Base-by-base conservation (phyloP, 1,284 basidiomycete species). In the Ganoderma lingzhi region DNA sequence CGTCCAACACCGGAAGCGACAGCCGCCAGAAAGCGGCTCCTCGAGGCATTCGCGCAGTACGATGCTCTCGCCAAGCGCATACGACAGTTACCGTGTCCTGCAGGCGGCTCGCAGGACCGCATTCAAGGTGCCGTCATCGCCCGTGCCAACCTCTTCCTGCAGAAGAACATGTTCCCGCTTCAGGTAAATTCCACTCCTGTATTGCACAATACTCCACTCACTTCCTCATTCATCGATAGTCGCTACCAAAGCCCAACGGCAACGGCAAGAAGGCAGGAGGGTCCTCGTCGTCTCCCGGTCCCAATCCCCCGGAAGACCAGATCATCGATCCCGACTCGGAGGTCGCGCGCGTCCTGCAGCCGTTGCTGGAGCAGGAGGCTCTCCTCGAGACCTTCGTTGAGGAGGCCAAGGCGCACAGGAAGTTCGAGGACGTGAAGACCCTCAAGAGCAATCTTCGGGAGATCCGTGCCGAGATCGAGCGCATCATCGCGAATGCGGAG, bases 31-130 rank as follows among this genome's bases (percentile, higher is more conserved):
- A 96, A 96, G 77, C 89, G 90, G 19, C 86, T 98, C 12, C 80
- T 98, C 9, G 91, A 94, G 60, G 88, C 93, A 2, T 96, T 98
- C 79, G 87, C 91, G 8, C 90, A 93, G 68, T 99, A 98, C 80
- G 97, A 99, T 76, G 88, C 90, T 58, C 82, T 98, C 5, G 88
- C 96, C 0, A 97, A 97, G 78, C 90, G 92, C 42, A 94, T 99
- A 74, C 88, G 90, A 63, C 85, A 84, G 70, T 81, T 97, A 92
- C 78, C 85, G 3, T 83, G 83, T 32, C 85, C 85, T 1, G 82
- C 85, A 2, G 91, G 90, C 1, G 90, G 90, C 68, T 93, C 93
- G 14, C 95, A 97, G 78, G 92, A 95, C 71, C 87, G 92, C 17
- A 87, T 99, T 10, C 95, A 98, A 78, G 83, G 86, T 32, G 95